Base-by-base conservation (phyloP, 1,284 basidiomycete genomes). In the Athelia psychrophila region DNA sequence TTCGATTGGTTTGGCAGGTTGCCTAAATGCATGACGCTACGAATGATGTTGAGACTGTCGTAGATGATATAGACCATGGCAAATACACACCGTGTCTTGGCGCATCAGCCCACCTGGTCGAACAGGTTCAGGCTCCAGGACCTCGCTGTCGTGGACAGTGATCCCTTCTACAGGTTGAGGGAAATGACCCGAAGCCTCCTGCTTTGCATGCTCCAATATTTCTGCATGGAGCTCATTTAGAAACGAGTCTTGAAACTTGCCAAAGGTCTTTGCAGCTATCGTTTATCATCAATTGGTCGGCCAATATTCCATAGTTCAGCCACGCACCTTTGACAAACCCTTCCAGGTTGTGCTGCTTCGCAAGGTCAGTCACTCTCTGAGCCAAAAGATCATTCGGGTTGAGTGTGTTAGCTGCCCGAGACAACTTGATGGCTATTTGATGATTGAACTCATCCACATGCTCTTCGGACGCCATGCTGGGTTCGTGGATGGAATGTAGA, bases 321-420 rank as follows among this genome's bases (percentile, higher is more conserved):
- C 33, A 47, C 71, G 50, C 48, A 81, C 79, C 80, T 59, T 72
- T 77, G 38, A 82, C 77, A 65, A 93, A 93, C 1, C 78, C 82
- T 20, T 83, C 80, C 19, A 80, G 60, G 2, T 83, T 65, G 58
- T 84, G 90, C 1, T 79, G 81, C 65, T 82, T 84, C 3, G 90
- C 91, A 49, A 95, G 88, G 57, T 90, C 87, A 47, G 86, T 85
- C 40, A 95, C 88, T 53, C 88, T 76, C 54, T 80, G 77, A 1
- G 91, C 91, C 22, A 95, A 78, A 2, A 89, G 70, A 60, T 93
- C 89, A 64, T 94, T 95, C 0, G 90, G 89, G 60, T 91, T 91
- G 54, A 93, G 67, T 10, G 78, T 76, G 66, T 93, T 93, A 61
- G 94, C 76, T 9, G 83, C 82, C 27, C 92, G 74, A 3, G 91